phyloP scores from a whole-genome alignment of 1,284 basidiomycete species.

The Thecaphora frezii region DNA sequence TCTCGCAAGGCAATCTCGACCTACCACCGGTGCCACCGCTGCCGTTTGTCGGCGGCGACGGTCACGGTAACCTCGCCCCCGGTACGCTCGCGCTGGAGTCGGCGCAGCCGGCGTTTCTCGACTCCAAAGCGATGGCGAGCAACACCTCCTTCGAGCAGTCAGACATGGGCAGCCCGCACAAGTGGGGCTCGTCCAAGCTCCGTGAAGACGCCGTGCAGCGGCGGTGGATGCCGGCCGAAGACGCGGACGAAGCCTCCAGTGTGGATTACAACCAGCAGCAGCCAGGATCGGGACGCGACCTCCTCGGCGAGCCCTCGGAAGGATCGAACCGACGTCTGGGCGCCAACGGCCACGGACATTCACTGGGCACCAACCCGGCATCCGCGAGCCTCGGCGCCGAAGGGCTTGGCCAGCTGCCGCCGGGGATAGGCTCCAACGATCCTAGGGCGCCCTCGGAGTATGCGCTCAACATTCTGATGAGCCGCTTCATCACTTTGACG shows the following conservation, averaged over 20 bases:
- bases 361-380: constrained; percentile 6
- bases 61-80: constrained; percentile 19
- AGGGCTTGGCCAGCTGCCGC: constrained; percentile 33
- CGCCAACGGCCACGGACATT: neutral
- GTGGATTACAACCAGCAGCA: constrained; percentile 7
- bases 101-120: constrained; percentile 24
- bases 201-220: constrained; percentile 10
- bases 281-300: neutral
- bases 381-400: constrained; percentile 23
- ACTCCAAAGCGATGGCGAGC: constrained; percentile 30
- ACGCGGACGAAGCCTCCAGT: constrained; percentile 24
- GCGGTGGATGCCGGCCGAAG: constrained; percentile 3
- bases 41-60: constrained; percentile 18
- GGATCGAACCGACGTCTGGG: no score
- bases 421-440: constrained; percentile 35
- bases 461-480: constrained; percentile 52
- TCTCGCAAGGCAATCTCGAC: constrained; percentile 12
- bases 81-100: constrained; percentile 28
- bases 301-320: no score
- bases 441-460: constrained; percentile 44
- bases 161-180: constrained; percentile 20
- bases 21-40: constrained; percentile 39
- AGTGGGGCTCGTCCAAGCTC: constrained; percentile 10
- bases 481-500: constrained; percentile 43
- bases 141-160: constrained; percentile 25